Percentiles rank a stretch among this genome's conserved stretches.
Conservation (phyloP, 2,329 filamentous ascomycete genomes). For the Xylaria sp. region DNA sequence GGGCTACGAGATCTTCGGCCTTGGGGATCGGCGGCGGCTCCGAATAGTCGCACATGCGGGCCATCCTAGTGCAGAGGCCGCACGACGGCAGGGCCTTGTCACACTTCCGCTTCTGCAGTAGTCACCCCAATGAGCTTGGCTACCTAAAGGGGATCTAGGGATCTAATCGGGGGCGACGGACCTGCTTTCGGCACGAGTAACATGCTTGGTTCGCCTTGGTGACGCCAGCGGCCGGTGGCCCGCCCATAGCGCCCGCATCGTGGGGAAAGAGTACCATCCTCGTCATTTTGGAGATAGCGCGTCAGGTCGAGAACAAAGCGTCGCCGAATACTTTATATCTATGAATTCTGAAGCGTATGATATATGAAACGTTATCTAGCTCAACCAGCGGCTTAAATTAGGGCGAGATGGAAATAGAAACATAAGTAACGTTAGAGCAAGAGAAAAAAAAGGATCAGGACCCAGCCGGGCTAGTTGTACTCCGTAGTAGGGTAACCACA, state of each 20-base stretch:
- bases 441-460: neutral
- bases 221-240: conserved; percentile 5
- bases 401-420: neutral
- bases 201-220: conserved; percentile 46
- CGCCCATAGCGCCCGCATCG: conserved; percentile 15
- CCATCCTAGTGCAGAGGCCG: conserved; percentile 48
- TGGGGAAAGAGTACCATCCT: conserved; percentile 15
- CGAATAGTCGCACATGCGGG: conserved; percentile 46
- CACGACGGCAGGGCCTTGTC: conserved; percentile 53
- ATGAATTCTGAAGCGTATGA: neutral
- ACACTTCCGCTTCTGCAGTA: conserved; percentile 54
- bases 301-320: neutral
- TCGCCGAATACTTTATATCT: neutral
- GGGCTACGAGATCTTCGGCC: conserved; percentile 43
- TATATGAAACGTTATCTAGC: neutral
- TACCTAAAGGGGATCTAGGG: neutral
- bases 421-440: neutral
- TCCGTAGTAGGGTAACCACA: too few species aligned
- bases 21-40: conserved; percentile 41
- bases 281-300: conserved; percentile 2
- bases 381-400: neutral
- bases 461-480: too few species aligned
- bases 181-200: conserved; percentile 41
- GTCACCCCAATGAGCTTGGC: conserved; percentile 12
- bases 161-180: conserved; percentile 8